Evolutionary conservation across 306 rosid species (phyloP), one percentile per base, ranked within the genome.

Genomic region (Bauhinia variegata): DNA sequence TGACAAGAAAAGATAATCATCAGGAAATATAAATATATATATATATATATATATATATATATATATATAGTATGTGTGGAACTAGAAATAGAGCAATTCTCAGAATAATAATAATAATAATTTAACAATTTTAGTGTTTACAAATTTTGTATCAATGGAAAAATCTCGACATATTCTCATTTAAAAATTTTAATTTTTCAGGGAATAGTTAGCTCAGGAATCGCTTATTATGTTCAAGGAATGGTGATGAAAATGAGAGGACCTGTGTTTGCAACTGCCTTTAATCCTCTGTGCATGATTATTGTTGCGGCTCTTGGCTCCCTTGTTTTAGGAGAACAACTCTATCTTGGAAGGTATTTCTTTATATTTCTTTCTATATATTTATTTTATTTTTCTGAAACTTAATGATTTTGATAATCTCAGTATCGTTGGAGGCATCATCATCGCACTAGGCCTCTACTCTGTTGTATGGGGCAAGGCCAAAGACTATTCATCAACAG

Each of bases 391-490:
- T 3, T 30, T 2, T 14, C 41, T 43, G 8, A 16, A 10, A 28
- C 2, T 6, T 6, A 23, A 11, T 19, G 32, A 4, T 31, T 14
- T 10, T 46, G 11, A 32, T 31, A 28, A 39, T 55, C 3, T 11
- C 61, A 89, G 93, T 36, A 65, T 87, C 4, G 65, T 83, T 68
- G 91, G 95, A 71, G 89, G 69, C 44, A 18, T 85, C 17, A 43
- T 85, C 63, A 87, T 89, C 33, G 84, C 85, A 65, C 0, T 83
- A 17, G 93, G 91, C 12, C 89, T 85, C 17, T 89, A 87, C 59
- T 55, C 83, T 4, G 91, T 89, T 4, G 89, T 86, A 67, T 89
- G 93, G 96, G 91, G 96, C 4, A 89, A 89, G 73, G 72, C 82
- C 67, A 83, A 85, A 70, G 96, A 89, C 58, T 76, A 80, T 54